A percentile compares a stretch with the other conserved stretches of the same genome.
Conservation (phyloP, 1,139 yeast species). For the Pichia sp. region DNA sequence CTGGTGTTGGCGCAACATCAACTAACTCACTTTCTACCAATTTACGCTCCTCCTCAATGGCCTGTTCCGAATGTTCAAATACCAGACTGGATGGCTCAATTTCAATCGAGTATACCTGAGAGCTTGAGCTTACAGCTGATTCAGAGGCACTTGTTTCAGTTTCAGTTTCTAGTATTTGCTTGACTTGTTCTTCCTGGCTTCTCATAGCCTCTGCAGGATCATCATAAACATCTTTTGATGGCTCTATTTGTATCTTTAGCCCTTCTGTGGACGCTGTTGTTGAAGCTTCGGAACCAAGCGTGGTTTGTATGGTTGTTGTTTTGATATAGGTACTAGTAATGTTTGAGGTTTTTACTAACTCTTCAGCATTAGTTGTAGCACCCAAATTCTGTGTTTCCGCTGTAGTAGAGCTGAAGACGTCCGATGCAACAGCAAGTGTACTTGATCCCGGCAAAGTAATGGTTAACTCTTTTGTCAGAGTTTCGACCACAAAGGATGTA, state of each 20-base stretch:
- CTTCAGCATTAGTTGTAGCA: not conserved
- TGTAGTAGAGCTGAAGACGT: not conserved
- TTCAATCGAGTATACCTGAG: constrained; percentile 4
- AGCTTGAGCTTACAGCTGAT: not conserved
- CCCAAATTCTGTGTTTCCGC: not conserved
- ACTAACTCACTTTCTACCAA: not conserved
- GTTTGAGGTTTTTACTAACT: not conserved
- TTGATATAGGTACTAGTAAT: no score
- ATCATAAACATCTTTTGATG: not conserved
- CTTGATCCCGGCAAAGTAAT: constrained; percentile 4
- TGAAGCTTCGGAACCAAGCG: not conserved
- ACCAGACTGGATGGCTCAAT: constrained; percentile 11
- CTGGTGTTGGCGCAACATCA: not conserved
- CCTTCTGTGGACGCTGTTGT: not conserved
- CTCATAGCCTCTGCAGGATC: not conserved
- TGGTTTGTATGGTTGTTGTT: no score
- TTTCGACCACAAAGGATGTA: not conserved
- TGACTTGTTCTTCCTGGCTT: constrained; percentile 1
- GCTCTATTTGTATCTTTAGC: constrained; percentile 10
- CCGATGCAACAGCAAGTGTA: not conserved
- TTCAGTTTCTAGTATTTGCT: not conserved
- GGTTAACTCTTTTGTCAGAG: constrained; percentile 1
- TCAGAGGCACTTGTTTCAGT: not conserved
- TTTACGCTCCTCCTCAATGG: constrained; percentile 2
- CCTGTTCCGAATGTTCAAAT: constrained; percentile 3